These are phyloP conservation scores for Collybia nuda DNA, from an alignment of 768 basidiomycete species.

Conservation along the genomic window DNA sequence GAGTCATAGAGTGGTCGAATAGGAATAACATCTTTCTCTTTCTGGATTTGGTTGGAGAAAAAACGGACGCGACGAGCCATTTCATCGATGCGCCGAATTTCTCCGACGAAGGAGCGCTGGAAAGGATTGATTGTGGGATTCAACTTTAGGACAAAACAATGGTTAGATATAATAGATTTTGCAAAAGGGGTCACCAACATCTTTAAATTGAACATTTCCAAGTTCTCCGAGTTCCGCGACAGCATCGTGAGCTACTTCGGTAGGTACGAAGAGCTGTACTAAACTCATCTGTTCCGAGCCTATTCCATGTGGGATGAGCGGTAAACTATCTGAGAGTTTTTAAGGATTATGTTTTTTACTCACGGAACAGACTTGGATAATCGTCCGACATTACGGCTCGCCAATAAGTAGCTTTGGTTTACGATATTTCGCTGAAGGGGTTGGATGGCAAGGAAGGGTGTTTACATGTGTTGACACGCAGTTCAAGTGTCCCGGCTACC, in stretches of 20 bases:
- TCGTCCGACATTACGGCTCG: slow-evolving; percentile 63
- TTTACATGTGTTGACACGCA: too few relatives aligned
- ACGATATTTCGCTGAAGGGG: too few relatives aligned
- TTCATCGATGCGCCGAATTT: slow-evolving; percentile 93
- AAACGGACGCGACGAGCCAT: slow-evolving; percentile 94
- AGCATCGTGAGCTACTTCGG: slow-evolving; percentile 96
- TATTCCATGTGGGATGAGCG: slow-evolving; percentile 28
- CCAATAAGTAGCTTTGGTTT: slow-evolving; percentile 12
- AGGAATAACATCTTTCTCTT: slow-evolving; percentile 80
- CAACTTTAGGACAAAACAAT: slow-evolving; percentile 48
- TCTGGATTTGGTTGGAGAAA: slow-evolving; percentile 82
- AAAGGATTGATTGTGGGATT: slow-evolving; percentile 96
- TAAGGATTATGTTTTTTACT: slow-evolving; percentile 21
- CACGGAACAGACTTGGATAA: slow-evolving; percentile 85
- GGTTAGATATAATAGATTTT: too few relatives aligned
- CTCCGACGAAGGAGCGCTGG: slow-evolving; percentile 96
- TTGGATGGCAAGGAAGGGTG: too few relatives aligned
- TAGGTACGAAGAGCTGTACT: slow-evolving; percentile 95
- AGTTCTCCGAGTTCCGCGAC: slow-evolving; percentile 94
- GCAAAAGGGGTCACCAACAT: slow-evolving; percentile 60
- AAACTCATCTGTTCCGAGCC: slow-evolving; percentile 98
- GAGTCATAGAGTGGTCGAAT: slow-evolving; percentile 87
- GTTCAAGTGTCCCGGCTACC: too few relatives aligned
- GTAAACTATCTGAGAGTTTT: background rate
- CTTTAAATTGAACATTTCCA: slow-evolving; percentile 96